A percentile compares a stretch with the other conserved stretches of the same genome.
Evolutionary conservation across 768 basidiomycete genomes (phyloP).

Genomic region (Amanita rubescens): DNA sequence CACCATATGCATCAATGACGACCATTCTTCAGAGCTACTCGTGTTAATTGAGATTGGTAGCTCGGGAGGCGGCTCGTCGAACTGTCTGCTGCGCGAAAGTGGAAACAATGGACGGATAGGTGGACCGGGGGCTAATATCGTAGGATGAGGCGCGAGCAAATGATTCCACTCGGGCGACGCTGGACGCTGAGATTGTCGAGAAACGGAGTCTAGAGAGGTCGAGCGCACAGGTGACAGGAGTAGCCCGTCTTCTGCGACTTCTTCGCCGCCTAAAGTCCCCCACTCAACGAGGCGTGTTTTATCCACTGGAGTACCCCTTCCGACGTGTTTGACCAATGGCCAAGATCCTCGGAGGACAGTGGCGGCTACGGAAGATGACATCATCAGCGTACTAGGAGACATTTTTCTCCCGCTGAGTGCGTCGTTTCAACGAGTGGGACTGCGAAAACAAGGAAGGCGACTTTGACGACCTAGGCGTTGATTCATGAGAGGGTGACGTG

Average conservation of each 20-base stretch:
- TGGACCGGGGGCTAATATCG: slow-evolving; percentile 16
- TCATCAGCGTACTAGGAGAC: slow-evolving; percentile 20
- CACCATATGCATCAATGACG: slow-evolving; percentile 4
- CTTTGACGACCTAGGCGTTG: slow-evolving; percentile 27
- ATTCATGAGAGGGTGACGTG: slow-evolving; percentile 22
- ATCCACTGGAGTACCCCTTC: slow-evolving; percentile 43
- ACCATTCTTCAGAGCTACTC: slow-evolving; percentile 11
- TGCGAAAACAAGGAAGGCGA: slow-evolving; percentile 30
- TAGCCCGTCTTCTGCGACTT: slow-evolving; percentile 38
- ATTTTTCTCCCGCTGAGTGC: slow-evolving; percentile 16
- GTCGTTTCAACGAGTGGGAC: slow-evolving; percentile 15
- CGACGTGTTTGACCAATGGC: slow-evolving; percentile 37
- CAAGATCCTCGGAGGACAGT: slow-evolving; percentile 33
- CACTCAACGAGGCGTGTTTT: slow-evolving; percentile 35
- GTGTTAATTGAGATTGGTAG: slow-evolving; percentile 21
- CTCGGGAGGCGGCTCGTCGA: slow-evolving; percentile 19
- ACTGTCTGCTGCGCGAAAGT: slow-evolving; percentile 1
- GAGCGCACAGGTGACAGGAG: slow-evolving; percentile 31
- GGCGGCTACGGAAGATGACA: slow-evolving; percentile 19
- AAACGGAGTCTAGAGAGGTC: slow-evolving; percentile 32
- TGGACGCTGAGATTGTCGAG: slow-evolving; percentile 23
- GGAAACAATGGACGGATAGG: slow-evolving; percentile 2
- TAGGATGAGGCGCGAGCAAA: slow-evolving; percentile 19
- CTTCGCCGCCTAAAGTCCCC: slow-evolving; percentile 31
- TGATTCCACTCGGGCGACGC: slow-evolving; percentile 35